A percentile compares a stretch with the other conserved stretches of the same genome.
Conservation (phyloP, 2,329 filamentous ascomycete species). For the Leptographium lundbergii region DNA sequence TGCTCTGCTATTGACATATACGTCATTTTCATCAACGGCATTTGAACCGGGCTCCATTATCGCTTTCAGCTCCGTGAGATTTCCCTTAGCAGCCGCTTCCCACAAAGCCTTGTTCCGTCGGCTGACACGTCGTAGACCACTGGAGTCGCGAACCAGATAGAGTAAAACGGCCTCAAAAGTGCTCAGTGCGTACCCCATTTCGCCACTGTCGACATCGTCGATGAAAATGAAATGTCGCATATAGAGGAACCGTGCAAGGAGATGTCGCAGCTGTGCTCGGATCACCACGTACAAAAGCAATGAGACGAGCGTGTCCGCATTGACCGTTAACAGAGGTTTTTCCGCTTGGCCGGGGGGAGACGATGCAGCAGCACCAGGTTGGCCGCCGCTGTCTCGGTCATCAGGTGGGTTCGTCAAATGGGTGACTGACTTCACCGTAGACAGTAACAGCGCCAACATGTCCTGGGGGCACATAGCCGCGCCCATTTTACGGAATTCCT, state of each 20-base stretch:
- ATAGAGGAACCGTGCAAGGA: conserved; percentile 83
- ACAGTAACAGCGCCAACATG: conserved; percentile 71
- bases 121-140: conserved; percentile 70
- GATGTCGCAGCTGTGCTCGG: conserved; percentile 70
- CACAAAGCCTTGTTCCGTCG: conserved; percentile 75
- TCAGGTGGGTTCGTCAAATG: conserved; percentile 43
- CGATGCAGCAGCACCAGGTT: not conserved
- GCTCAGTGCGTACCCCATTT: conserved; percentile 90
- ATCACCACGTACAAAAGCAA: conserved; percentile 87
- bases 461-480: conserved; percentile 70
- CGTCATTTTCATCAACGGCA: conserved; percentile 27
- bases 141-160: conserved; percentile 75
- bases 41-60: conserved; percentile 63
- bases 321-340: conserved; percentile 47
- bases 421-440: conserved; percentile 74
- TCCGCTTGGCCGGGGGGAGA: conserved; percentile 21
- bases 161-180: conserved; percentile 90
- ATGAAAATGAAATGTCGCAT: conserved; percentile 97
- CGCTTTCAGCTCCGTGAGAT: conserved; percentile 58
- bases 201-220: conserved; percentile 91
- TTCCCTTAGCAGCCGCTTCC: conserved; percentile 71
- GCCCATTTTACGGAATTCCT: conserved; percentile 78
- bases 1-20: conserved; percentile 13
- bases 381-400: conserved; percentile 10
- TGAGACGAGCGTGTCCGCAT: conserved; percentile 88